Base-by-base conservation (phyloP, 2,329 filamentous ascomycete genomes). In the Amylocarpus encephaloides region DNA sequence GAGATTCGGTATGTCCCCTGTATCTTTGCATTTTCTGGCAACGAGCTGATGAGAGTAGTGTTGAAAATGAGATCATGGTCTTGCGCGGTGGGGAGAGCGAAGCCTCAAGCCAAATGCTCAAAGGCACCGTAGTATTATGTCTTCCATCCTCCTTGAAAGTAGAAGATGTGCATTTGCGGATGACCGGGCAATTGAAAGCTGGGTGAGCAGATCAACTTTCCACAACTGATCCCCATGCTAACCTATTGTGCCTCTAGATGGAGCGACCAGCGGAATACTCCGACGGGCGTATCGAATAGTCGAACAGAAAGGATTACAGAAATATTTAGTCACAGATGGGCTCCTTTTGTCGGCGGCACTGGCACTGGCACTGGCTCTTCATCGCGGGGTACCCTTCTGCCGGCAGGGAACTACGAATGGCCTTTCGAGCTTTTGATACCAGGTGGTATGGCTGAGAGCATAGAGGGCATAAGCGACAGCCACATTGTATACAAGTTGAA, bases 401-500 rank as follows among this genome's bases (percentile, higher is more conserved):
- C 77, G 4, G 79, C 85, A 22, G 86, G 86, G 55, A 92, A 92
- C 68, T 89, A 93, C 68, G 86, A 91, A 67, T 92, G 86, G 71
- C 86, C 86, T 0, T 92, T 93, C 66, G 82, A 89, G 59, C 73
- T 84, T 50, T 74, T 86, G 51, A 72, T 92, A n/a, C 78, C 85
- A 13, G 87, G 87, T 50, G 72, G 79, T 61, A 82, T 77, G 19
- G 79, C 88, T 15, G 93, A 97, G 75, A 95, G 89, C 64, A 80
- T 98, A 36, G 93, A 97, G 70, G 93, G 93, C 3, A 74, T 97
- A 50, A 77, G 80, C 49, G 88, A 94, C 60, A 91, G 87, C 13
- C 92, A 86, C 70, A 83, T 97, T 53, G 86, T 88, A 43, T 98
- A 97, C 70, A 84, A 86, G 58, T 76, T 98, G 63, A 95, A 95